Evolutionary conservation across 129 eudicot genomes (phyloP), one percentile per base, ranked within the genome.

Genomic region (Lonicera japonica): DNA sequence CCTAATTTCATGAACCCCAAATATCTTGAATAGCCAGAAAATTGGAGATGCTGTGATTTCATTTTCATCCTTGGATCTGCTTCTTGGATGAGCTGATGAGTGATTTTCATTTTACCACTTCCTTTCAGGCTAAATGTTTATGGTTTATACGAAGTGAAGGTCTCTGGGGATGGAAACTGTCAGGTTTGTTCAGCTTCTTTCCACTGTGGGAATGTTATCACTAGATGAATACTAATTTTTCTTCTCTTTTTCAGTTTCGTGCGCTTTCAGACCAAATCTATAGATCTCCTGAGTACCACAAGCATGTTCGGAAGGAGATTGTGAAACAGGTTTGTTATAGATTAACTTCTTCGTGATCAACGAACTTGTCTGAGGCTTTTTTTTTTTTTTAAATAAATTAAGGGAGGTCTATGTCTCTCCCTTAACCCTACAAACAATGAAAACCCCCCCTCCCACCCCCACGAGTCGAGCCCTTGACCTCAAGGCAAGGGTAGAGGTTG

Each of bases 101-200:
- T 24, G 40, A 15, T 13, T 53, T 63, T 29, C 36, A 6, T 24
- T 43, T 16, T 34, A 43, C 18, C 52, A 47, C 41, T 67, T 64
- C 64, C 43, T 63, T 54, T 18, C 82, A 88, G 96, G 79, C 62
- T 88, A 61, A 77, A 68, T 16, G 69, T 70, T 25, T 81, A 88
- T 66, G 88, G 86, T 75, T 64, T 88, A 58, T 70, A 52, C 74
- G 96, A 88, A 69, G 80, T 84, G 65, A 78, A 74, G 72, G 88
- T 88, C 54, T 81, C 87, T 24, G 96, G 96, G 48, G 96, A 88
- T 56, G 96, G 96, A 61, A 88, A 88, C 65, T 88, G 96, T 71
- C 96, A 88, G 95, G 95, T 87, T 63, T 19, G 77, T 67, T 55
- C 51, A 43, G 17, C 14, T 54, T 20, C 34, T 55, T 63, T 41